Evolutionary conservation across 768 basidiomycete genomes (phyloP), one percentile per base, ranked within the genome.

Genomic region (Termitomyces sp.): DNA sequence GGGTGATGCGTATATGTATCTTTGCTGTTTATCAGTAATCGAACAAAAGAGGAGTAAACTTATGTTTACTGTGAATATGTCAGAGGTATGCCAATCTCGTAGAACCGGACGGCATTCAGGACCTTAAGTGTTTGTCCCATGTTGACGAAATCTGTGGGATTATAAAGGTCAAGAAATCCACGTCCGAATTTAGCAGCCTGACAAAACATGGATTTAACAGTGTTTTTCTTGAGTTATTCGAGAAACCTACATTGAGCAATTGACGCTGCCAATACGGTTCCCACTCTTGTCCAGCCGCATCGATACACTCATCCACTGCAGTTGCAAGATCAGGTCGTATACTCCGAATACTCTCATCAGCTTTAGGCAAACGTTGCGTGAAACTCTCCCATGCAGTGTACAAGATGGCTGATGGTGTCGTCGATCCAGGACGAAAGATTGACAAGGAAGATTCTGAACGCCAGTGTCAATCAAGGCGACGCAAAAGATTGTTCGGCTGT

Each of bases 151-250:
- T 97, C 94, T 0, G 84, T 86, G 4, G 96, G 91, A 68, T 98
- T 91, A 67, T 94, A 90, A 28, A 94, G 79, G 67, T 98, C 97
- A 61, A 99, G 72, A 68, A 94, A 99, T 0, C 92, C 89, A 59
- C 94, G 84, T 1, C 96, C 97, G 66, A 96, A 98, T 68, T 94
- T 94, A 8, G 96, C 96, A n/a, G 95, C 94, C 92, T 96, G 62
- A 0, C 32, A 45, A 20, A 20, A n/a, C 18, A 3, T 5, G n/a
- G 11, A 18, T 3, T 40, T 8, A 41, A 26, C 6, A n/a, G 1
- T 5, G 18, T n/a, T 20, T 38, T 52, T n/a, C 10, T 38, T 36
- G 18, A 30, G 26, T 13, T 6, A 20, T 41, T 13, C 18, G 3
- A 30, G n/a, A 16, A 52, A 20, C 80, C 63, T 60, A 94, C 94